Percentiles rank a stretch among this genome's conserved stretches.
Evolutionary conservation across 495 filamentous ascomycete genomes (phyloP).

Genomic region (Talaromyces proteolyticus): DNA sequence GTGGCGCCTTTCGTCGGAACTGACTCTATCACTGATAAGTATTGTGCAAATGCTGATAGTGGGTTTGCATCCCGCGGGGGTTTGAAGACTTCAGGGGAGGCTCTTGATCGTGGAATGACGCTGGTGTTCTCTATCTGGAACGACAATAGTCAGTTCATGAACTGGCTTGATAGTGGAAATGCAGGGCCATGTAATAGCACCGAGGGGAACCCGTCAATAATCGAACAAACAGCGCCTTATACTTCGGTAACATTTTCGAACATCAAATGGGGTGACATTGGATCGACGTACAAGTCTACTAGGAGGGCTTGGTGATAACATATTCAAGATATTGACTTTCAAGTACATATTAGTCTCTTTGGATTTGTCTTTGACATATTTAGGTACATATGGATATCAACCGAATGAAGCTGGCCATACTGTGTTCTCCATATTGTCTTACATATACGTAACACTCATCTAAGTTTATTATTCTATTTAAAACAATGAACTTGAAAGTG

Average conservation of each 20-base stretch:
- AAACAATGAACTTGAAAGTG: no score
- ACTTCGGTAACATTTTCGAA: conserved; percentile 29
- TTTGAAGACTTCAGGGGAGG: conserved; percentile 21
- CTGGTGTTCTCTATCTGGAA: conserved; percentile 62
- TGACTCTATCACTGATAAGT: conserved; percentile 20
- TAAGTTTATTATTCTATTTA: no score
- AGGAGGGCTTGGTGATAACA: no score
- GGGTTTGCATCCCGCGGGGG: conserved; percentile 18
- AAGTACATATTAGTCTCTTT: no score
- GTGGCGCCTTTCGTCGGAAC: conserved; percentile 6
- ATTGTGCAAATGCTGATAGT: conserved; percentile 13
- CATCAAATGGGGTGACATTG: conserved; percentile 31
- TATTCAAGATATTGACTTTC: no score
- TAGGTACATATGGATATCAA: no score
- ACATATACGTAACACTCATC: no score
- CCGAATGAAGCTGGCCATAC: no score
- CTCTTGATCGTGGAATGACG: conserved; percentile 56
- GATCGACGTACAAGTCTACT: conserved; percentile 16
- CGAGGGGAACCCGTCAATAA: conserved; percentile 22
- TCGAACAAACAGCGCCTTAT: conserved; percentile 19
- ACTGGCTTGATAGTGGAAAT: conserved; percentile 52
- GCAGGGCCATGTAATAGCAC: conserved; percentile 55
- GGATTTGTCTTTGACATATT: no score
- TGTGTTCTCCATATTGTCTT: no score
- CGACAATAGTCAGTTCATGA: conserved; percentile 52